Evolutionary conservation across 2,329 filamentous ascomycete species (phyloP), one percentile per base, ranked within the genome.

Genomic region (Sodiomyces alkalinus): DNA sequence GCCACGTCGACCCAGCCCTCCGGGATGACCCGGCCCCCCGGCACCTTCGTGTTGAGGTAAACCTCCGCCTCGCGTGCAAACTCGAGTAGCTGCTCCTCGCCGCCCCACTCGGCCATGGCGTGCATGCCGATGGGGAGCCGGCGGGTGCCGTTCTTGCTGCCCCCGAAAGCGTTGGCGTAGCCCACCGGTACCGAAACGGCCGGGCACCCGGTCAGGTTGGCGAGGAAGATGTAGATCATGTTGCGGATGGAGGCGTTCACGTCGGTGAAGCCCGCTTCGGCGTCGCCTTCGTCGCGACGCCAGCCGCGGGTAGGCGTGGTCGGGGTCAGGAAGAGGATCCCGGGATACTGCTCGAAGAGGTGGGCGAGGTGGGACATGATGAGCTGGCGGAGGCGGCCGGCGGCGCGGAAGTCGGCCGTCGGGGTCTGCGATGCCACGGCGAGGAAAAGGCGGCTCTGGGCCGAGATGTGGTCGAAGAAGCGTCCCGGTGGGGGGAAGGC

Each of bases 161-260:
- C 71, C 39, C 65, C 56, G 5, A 55, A 52, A 0, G 66, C 60
- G 16, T 69, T 56, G 4, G 60, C 64, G 52, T 85, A 92, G 1
- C 81, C 85, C 8, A 80, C 73, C 0, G 86, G 83, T 19, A 72
- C 73, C 25, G 62, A 73, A 9, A 92, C 67, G 1, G 80, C 73
- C 1, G 86, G 86, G 27, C 75, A 74, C 0, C 86, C 86, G 0
- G 64, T 71, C 41, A 83, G 75, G 51, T 94, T 94, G 6, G 85
- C 79, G 19, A 92, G 53, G 68, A 80, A 92, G 11, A 80, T 74
- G 52, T 82, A 93, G 49, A 77, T 71, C 82, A 93, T 92, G 45
- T 70, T 80, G 16, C 68, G 60, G n/a, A 92, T 57, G 11, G 71
- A 74, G 35, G 56, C 60, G 46, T 90, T 83, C 1, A 65, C 75